Evolutionary conservation across 148 eudicot species (phyloP), one percentile per base, ranked within the genome.

Genomic region (Chenopodium quinoa): DNA sequence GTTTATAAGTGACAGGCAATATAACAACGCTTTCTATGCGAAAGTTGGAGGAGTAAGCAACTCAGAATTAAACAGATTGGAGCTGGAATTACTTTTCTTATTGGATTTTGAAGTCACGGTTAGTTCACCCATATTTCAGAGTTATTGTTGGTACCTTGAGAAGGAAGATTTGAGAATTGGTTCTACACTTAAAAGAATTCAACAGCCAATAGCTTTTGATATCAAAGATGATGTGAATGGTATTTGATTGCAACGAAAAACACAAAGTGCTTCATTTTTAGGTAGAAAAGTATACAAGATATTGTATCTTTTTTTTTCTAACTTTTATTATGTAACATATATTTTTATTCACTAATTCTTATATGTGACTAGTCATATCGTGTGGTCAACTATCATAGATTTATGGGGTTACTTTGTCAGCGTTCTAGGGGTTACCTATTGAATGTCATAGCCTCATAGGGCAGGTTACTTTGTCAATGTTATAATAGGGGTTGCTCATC

Each of bases 41-140:
- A 90, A 92, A 81, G 93, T 93, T 23, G 99, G 99, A 73, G 99
- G 99, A 75, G 92, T 95, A 73, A 95, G 86, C 87, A 95, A 95
- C 73, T 77, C 79, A 1, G 98, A 93, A 73, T 76, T 95, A 47
- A 95, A 95, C 87, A 91, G 81, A 89, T 88, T 95, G 23, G 99
- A 95, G 83, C 12, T 95, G 75, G 98, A 95, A 80, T 71, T 95
- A 83, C 93, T 95, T 8, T 93, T 93, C 85, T 47, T 93, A 54
- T 83, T 95, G 85, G 92, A 95, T 82, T 95, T 93, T 9, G 81
- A 88, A 60, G 88, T 95, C 23, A 74, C 73, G 40, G 97, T 95
- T 8, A 92, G 89, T 67, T 88, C 91, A n/a, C 85, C 92, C 19
- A 88, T 86, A 48, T 95, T 95, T 72, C 98, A 95, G 84, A 92